Evolutionary conservation across 2,329 filamentous ascomycete genomes (phyloP).

Genomic region (Niveomyces coronatus): DNA sequence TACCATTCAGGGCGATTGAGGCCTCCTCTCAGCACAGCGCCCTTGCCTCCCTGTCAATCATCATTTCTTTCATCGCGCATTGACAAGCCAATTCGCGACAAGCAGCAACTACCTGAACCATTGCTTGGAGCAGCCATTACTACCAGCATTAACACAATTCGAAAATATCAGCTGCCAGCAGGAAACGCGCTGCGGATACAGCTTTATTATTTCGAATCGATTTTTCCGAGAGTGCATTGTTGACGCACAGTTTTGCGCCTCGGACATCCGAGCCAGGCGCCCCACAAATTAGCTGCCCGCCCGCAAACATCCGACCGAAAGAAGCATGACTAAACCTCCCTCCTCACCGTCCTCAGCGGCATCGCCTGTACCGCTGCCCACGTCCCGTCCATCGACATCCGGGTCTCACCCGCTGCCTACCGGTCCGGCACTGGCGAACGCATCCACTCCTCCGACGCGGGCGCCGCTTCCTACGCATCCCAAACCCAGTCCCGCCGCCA

Average conservation of each 20-base stretch:
- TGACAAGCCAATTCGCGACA: no score
- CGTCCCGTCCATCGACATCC: constrained; percentile 6
- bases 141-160: neutral
- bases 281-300: constrained; percentile 10
- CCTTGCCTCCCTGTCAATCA: no score
- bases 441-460: constrained; percentile 15
- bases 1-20: no score
- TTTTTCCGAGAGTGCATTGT: no score
- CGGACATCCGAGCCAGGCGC: constrained; percentile 9
- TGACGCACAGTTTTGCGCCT: constrained; percentile 3
- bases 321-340: constrained; percentile 9
- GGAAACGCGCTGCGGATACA: neutral
- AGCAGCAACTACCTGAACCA: no score
- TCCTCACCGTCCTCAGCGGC: constrained; percentile 13
- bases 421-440: constrained; percentile 7
- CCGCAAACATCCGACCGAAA: constrained; percentile 9
- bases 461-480: constrained; percentile 20
- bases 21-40: no score
- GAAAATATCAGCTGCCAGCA: neutral
- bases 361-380: constrained; percentile 17
- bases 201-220: no score
- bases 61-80: no score
- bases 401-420: neutral
- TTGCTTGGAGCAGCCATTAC: neutral
- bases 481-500: constrained; percentile 19